Evolutionary conservation across 2,329 filamentous ascomycete genomes (phyloP), one percentile per base, ranked within the genome.

Genomic region (Colletotrichum neosansevieriae): DNA sequence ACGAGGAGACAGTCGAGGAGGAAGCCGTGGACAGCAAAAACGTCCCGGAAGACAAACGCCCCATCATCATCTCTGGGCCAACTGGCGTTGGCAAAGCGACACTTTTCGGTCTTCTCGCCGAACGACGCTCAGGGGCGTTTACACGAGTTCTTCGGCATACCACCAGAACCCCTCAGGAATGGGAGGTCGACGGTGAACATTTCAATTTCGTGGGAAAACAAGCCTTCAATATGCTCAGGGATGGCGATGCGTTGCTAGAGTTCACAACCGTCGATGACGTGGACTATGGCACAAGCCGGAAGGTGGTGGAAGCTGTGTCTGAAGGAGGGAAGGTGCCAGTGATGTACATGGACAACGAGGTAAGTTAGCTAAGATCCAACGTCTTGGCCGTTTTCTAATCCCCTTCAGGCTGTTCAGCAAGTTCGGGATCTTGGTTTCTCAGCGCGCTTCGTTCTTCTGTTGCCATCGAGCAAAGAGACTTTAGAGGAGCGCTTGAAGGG

Each of bases 11-110:
- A 3, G 74, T 77, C 10, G 74, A 74, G 9, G 74, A 77, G 6
- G 80, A 79, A n/a, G 75, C 62, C 19, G 65, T 63, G 45, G 70
- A 73, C 32, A 67, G 58, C 5, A 69, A 70, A 11, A 72, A 71
- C 38, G 78, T 83, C 70, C 88, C 87, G 3, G 76, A 81, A 21
- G 83, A 89, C 71, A 80, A 77, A 56, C 81, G 81, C 3, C 80
- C 86, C 6, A 87, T 95, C 70, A 86, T 95, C 70, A 82, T 96
- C 70, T 89, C 89, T 9, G 92, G 91, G 3, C 87, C 89, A 5
- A 83, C 82, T 6, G 87, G 87, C 61, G 82, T 85, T 9, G 89
- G 89, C 50, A 92, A 91, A 76, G 87, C 88, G 15, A 87, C 86
- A 2, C 80, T 94, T 49, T 80, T 91, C 60, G 85, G 85, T 65